Evolutionary conservation across 164 flowering plant species (phyloP).

Genomic region (Magnolia officinalis): DNA sequence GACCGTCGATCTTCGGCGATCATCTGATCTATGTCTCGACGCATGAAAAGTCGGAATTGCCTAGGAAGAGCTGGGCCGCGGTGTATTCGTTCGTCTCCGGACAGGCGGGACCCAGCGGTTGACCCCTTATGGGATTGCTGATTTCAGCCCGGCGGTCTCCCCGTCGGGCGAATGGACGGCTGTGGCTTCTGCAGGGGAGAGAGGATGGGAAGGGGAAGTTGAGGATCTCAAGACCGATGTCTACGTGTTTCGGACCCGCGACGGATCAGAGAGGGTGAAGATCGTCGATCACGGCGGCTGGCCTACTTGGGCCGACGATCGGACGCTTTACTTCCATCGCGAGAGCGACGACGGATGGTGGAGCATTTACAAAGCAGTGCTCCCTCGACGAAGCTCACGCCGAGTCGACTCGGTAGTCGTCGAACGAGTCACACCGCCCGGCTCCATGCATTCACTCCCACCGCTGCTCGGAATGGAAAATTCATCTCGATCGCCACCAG

Average conservation of each 20-base stretch:
- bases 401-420: slow-evolving; percentile 32
- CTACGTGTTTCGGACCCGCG: slow-evolving; percentile 57
- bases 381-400: slow-evolving; percentile 26
- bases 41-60: slow-evolving; percentile 51
- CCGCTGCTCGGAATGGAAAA: slow-evolving; percentile 38
- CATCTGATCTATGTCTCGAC: slow-evolving; percentile 71
- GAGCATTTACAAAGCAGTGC: slow-evolving; percentile 62
- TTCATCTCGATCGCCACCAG: slow-evolving; percentile 78
- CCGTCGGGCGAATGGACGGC: slow-evolving; percentile 82
- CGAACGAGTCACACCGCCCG: slow-evolving; percentile 79
- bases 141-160: slow-evolving; percentile 83
- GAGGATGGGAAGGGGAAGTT: slow-evolving; percentile 75
- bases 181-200: slow-evolving; percentile 70
- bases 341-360: slow-evolving; percentile 68
- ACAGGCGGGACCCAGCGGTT: slow-evolving; percentile 59
- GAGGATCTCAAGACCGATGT: slow-evolving; percentile 69
- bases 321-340: slow-evolving; percentile 67
- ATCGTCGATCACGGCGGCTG: slow-evolving; percentile 81
- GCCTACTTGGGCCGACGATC: slow-evolving; percentile 84
- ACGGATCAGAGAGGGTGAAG: slow-evolving; percentile 61
- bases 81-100: slow-evolving; percentile 59
- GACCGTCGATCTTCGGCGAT: slow-evolving; percentile 55
- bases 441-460: slow-evolving; percentile 90
- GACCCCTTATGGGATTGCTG: slow-evolving; percentile 65
- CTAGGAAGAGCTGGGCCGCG: slow-evolving; percentile 82